These are phyloP conservation scores for Sporobolomyces phaffii DNA, from an alignment of 768 basidiomycete species.

Conservation along the genomic window DNA sequence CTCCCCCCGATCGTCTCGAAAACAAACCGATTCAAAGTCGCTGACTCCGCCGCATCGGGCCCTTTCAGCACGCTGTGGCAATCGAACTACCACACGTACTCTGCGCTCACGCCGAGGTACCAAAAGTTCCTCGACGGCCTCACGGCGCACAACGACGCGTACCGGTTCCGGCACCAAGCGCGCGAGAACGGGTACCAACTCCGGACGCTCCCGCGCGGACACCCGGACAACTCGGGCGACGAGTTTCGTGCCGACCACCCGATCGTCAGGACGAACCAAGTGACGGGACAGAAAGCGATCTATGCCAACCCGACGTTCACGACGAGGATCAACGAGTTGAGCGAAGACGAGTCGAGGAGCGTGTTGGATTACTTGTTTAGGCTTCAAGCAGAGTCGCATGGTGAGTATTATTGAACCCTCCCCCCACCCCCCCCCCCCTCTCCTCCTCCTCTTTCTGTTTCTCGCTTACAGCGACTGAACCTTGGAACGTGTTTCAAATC, in stretches of 20 bases:
- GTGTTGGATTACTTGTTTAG: slow-evolving; percentile 47
- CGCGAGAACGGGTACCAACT: slow-evolving; percentile 43
- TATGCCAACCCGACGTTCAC: slow-evolving; percentile 38
- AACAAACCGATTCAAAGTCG: no score
- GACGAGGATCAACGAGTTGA: slow-evolving; percentile 40
- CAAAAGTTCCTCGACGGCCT: slow-evolving; percentile 44
- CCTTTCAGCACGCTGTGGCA: slow-evolving; percentile 43
- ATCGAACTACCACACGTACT: slow-evolving; percentile 44
- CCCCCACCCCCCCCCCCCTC: slow-evolving; percentile 41
- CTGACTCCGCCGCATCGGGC: no score
- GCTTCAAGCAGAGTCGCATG: slow-evolving; percentile 45
- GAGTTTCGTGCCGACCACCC: slow-evolving; percentile 45
- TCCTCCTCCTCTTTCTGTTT: neutral
- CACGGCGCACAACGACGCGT: slow-evolving; percentile 45
- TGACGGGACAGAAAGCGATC: slow-evolving; percentile 35
- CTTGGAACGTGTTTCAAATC: no score
- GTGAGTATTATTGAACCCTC: no score
- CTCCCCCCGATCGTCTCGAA: no score
- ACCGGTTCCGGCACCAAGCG: slow-evolving; percentile 46
- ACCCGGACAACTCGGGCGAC: slow-evolving; percentile 46
- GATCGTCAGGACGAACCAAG: slow-evolving; percentile 46
- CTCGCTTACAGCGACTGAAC: slow-evolving; percentile 2
- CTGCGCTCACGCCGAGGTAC: slow-evolving; percentile 44
- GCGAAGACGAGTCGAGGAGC: slow-evolving; percentile 26
- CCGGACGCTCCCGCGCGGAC: slow-evolving; percentile 42